phyloP scores from a whole-genome alignment of 2,329 filamentous ascomycete species.

The Myriosclerotinia curreyana region DNA sequence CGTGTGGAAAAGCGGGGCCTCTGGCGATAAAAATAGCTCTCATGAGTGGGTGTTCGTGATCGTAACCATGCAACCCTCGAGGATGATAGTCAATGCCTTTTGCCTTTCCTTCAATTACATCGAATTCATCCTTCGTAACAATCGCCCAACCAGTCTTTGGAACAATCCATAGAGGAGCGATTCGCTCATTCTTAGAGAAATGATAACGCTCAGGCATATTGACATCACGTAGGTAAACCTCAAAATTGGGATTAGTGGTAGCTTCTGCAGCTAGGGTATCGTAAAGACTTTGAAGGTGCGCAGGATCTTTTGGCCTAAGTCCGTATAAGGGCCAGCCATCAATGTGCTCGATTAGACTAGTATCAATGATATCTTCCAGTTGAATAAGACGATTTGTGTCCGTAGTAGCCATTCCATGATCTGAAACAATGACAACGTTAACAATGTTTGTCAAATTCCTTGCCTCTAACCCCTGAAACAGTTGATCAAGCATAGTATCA shows the following conservation, averaged over 20 bases:
- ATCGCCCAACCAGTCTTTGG: constrained; percentile 93
- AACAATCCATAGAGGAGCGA: constrained; percentile 92
- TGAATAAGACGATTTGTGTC: constrained; percentile 77
- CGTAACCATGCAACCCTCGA: constrained; percentile 86
- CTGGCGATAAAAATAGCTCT: constrained; percentile 89
- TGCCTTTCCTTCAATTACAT: constrained; percentile 64
- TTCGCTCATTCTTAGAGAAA: constrained; percentile 82
- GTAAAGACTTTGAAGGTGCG: constrained; percentile 67
- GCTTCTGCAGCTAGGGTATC: constrained; percentile 55
- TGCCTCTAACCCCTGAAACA: constrained; percentile 72
- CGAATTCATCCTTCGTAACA: constrained; percentile 74
- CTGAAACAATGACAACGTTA: constrained; percentile 93
- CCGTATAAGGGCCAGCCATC: constrained; percentile 96
- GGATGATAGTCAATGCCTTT: constrained; percentile 71
- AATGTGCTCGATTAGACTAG: constrained; percentile 71
- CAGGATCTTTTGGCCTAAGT: constrained; percentile 70
- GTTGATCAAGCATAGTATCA: constrained; percentile 73
- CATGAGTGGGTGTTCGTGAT: constrained; percentile 93
- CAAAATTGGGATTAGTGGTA: constrained; percentile 64
- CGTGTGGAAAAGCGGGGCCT: constrained; percentile 87
- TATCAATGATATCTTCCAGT: constrained; percentile 83
- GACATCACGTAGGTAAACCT: constrained; percentile 81
- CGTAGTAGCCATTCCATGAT: constrained; percentile 97
- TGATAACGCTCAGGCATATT: constrained; percentile 94
- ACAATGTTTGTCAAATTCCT: constrained; percentile 87